These are phyloP conservation scores for Crassisporium funariophilum DNA, from an alignment of 768 basidiomycete species.

Conservation along the genomic window DNA sequence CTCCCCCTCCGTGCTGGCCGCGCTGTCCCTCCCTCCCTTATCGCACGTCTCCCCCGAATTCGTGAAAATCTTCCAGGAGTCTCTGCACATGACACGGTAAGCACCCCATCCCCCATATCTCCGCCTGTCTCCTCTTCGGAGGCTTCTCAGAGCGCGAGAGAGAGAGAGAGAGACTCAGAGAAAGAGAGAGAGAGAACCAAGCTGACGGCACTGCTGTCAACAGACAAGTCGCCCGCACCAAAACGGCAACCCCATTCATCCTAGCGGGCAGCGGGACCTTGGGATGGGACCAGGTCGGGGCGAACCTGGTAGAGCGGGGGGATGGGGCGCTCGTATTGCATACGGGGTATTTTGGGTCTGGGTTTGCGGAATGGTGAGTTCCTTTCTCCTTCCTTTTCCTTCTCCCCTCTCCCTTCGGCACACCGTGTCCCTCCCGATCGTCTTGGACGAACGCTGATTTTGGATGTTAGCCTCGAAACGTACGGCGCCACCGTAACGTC, in stretches of 20 bases:
- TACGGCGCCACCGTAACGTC: slow-evolving; percentile 84
- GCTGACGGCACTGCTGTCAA: not conserved
- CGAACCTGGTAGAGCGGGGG: slow-evolving; percentile 76
- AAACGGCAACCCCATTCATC: slow-evolving; percentile 73
- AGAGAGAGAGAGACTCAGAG: too few species aligned
- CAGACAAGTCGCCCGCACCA: slow-evolving; percentile 70
- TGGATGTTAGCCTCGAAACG: slow-evolving; percentile 54
- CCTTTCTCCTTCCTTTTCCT: not conserved
- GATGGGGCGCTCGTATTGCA: slow-evolving; percentile 78
- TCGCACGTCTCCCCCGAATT: slow-evolving; percentile 87
- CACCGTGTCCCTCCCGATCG: not conserved
- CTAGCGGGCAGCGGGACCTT: slow-evolving; percentile 88
- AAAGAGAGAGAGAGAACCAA: too few species aligned
- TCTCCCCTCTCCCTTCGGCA: too few species aligned
- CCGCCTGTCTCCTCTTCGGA: too few species aligned
- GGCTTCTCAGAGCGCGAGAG: too few species aligned
- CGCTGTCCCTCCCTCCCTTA: slow-evolving; percentile 80
- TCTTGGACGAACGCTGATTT: not conserved
- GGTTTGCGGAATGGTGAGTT: slow-evolving; percentile 76
- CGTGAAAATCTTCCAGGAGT: slow-evolving; percentile 76
- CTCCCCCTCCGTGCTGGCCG: slow-evolving; percentile 64
- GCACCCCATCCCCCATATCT: slow-evolving; percentile 6
- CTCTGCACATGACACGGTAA: slow-evolving; percentile 71
- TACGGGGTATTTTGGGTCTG: slow-evolving; percentile 90
- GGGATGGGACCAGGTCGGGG: slow-evolving; percentile 90